Evolutionary conservation across 2,329 filamentous ascomycete genomes (phyloP), one percentile per base, ranked within the genome.

Genomic region (Emydomyces testavorans): DNA sequence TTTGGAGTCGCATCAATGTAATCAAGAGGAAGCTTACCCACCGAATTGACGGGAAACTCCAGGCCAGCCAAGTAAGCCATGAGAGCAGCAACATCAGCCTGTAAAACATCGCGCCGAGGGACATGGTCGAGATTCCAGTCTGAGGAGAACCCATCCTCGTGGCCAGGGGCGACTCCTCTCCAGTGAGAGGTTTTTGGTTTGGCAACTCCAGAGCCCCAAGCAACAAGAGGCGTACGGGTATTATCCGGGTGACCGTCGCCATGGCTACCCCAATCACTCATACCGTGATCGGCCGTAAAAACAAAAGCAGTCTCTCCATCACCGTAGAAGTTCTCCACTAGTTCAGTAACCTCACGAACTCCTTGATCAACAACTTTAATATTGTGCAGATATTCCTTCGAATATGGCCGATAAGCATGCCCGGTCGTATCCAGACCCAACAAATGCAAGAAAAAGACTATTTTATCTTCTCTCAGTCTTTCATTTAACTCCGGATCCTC

Each of bases 191-290:
- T 67, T 41, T 80, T 70, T 1, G 92, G 92, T 54, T 77, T 76
- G 2, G 88, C 87, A 32, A 96, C 78, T 6, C 92, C 92, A 46
- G 92, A 87, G 8, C 92, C 92, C 92, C 92, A 98, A 2, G 77
- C 81, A 56, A 98, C 85, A 26, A 98, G 71, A 0, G 92, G 92
- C 0, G 92, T 98, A 43, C 92, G 79, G 2, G 92, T 98, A 59
- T 96, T 98, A 64, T 98, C 85, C 0, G 92, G 92, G 65, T 98
- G 89, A 6, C 92, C 92, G 64, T 98, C 92, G 31, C 93, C 93
- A 63, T 98, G 93, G 57, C 89, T 96, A n/a, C 93, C 92, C 82
- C 85, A 95, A 65, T 98, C 92, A 60, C 87, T 96, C 92, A 98
- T 98, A 15, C 92, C 92, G 64, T 98, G 92, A 61, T 98, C 92